Evolutionary conservation across 2,329 filamentous ascomycete species (phyloP), one percentile per base, ranked within the genome.

Genomic region (Monosporascus ibericus): DNA sequence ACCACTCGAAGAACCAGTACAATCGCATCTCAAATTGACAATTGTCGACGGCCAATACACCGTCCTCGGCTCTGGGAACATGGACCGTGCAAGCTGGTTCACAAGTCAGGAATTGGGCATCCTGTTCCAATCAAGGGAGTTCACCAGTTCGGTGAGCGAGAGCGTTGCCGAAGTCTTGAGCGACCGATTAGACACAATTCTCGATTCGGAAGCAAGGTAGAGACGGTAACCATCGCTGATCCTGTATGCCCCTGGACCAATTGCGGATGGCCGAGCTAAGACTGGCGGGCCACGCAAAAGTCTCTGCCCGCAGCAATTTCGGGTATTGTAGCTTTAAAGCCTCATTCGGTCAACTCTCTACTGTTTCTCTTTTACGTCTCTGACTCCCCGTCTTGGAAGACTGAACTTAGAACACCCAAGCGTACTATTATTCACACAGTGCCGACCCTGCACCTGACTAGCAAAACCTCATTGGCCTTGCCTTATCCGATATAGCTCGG

Each of bases 1-100:
- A 38, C 38, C 59, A 38, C 47, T 51, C 27, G 74, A 78, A 18
- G 83, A 88, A 62, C 87, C 88, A 0, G 81, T 87, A 2, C 84
- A 90, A 50, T 85, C 84, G 5, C 90, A 95, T 69, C 73, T 92
- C 52, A 95, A 95, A 68, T 77, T 91, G 64, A 86, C 82, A 1
- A 76, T 91, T 50, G 79, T 92, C 3, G 90, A 95, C 65, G 75
- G 75, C 1, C 75, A 83, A 55, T 81, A 84, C 20, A 74, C 85
- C 1, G 75, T 94, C 1, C 71, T 94, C 3, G 90, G 90, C 0
- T 92, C 87, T 18, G 89, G 88, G 1, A 95, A 95, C 65, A 82
- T 92, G 77, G 90, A 95, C 69, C 80, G 89, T 1, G 88, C 90
- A 7, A 92, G 87, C 65, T 94, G 88, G 87, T 92, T 82, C 69